phyloP scores from a whole-genome alignment of 495 filamentous ascomycete genomes.

The Neurospora sp. region DNA sequence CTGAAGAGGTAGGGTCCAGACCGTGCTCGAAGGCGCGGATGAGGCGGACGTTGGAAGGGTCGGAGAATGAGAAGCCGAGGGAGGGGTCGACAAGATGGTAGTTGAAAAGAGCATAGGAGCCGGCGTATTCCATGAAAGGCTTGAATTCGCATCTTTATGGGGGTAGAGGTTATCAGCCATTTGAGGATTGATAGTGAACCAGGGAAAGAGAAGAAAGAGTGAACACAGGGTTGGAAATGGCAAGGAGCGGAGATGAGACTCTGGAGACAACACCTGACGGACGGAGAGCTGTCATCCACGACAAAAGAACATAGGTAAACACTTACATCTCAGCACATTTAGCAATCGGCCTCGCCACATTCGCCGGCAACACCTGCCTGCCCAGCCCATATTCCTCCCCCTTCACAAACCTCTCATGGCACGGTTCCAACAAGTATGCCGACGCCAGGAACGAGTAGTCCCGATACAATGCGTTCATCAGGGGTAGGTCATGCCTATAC shows the following conservation, averaged over 20 bases:
- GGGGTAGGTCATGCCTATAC: constrained; percentile 56
- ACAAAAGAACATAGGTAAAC: not conserved
- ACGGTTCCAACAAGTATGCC: constrained; percentile 89
- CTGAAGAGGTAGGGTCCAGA: constrained; percentile 74
- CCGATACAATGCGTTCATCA: constrained; percentile 74
- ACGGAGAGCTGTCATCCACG: not conserved
- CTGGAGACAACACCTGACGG: too few relatives aligned
- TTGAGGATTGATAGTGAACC: not conserved
- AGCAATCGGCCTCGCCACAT: constrained; percentile 64
- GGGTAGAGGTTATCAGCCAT: not conserved
- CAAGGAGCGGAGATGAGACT: constrained; percentile 1
- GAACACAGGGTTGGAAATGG: not conserved
- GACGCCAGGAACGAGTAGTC: constrained; percentile 87
- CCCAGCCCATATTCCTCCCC: constrained; percentile 67
- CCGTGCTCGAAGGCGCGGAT: constrained; percentile 85
- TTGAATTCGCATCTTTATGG: constrained; percentile 50
- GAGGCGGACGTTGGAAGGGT: constrained; percentile 63
- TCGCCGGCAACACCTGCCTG: constrained; percentile 55
- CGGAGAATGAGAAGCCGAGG: constrained; percentile 55
- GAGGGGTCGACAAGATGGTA: constrained; percentile 60
- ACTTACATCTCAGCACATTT: constrained; percentile 72
- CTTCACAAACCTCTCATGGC: constrained; percentile 60
- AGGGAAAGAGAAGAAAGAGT: not conserved
- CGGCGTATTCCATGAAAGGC: constrained; percentile 93
- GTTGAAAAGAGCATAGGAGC: constrained; percentile 85